Percentiles rank a stretch among this genome's conserved stretches.
phyloP scores from a whole-genome alignment of 768 basidiomycete genomes.

The Artomyces pyxidatus region DNA sequence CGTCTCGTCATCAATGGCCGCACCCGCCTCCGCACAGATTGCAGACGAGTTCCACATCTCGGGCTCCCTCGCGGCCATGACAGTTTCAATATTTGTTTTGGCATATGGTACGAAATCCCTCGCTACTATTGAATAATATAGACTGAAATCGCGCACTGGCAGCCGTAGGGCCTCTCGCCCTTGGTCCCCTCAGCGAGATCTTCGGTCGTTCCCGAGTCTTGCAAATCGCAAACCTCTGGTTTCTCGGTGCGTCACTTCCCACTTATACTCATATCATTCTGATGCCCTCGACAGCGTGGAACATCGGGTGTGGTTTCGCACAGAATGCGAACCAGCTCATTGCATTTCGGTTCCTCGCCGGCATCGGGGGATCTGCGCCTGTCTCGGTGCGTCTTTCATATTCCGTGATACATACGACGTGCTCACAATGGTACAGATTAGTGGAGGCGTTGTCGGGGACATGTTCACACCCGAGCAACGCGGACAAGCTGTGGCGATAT shows the following conservation, averaged over 20 bases:
- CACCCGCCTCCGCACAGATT: conserved; percentile 50
- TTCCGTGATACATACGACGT: neutral
- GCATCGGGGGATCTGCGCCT: conserved; percentile 67
- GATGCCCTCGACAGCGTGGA: conserved; percentile 56
- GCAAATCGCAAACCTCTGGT: conserved; percentile 57
- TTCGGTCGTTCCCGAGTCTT: conserved; percentile 57
- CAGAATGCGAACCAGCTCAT: conserved; percentile 30
- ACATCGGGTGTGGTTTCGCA: conserved; percentile 50
- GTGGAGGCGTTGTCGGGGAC: conserved; percentile 62
- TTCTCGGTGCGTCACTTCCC: conserved; percentile 44
- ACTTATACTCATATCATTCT: no score
- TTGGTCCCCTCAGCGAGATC: conserved; percentile 64
- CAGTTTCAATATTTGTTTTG: conserved; percentile 38
- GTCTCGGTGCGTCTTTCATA: conserved; percentile 29
- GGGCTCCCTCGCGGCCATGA: conserved; percentile 43
- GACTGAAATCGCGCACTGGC: no score
- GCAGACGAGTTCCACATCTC: conserved; percentile 48
- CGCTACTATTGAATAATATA: no score
- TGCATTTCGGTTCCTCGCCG: conserved; percentile 47
- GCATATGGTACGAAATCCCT: conserved; percentile 50
- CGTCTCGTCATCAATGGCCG: conserved; percentile 67
- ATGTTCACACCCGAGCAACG: conserved; percentile 53
- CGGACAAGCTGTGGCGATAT: conserved; percentile 56
- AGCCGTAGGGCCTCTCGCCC: conserved; percentile 41
- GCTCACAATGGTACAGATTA: conserved; percentile 18